Base-by-base conservation (phyloP, 2,329 filamentous ascomycete species). In the Stachybotrys echinatus region DNA sequence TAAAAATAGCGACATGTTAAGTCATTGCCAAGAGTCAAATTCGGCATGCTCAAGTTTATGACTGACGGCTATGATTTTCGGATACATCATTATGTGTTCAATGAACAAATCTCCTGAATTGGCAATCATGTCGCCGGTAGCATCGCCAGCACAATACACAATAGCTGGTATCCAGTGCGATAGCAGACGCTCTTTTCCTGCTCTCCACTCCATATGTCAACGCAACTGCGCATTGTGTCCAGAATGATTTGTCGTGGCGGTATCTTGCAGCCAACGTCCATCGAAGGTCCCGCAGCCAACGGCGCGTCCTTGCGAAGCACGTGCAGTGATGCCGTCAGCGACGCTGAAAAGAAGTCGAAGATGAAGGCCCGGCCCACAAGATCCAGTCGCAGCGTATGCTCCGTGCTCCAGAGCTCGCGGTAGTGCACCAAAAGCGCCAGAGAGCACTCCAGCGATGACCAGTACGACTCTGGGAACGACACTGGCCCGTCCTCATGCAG, bases 381-480 rank as follows among this genome's bases (percentile, higher is more conserved):
- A 23, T 67, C 61, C 20, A 64, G 52, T 10, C 62, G 55, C 45
- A 60, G 51, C 21, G 22, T 44, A 10, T 54, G 49, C 12, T 65
- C 63, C 23, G 56, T 54, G 8, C 61, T 58, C 63, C 64, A 68
- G 38, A 69, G 54, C 48, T 68, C 65, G 42, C 65, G 64, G 42
- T 68, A 68, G 49, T 68, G 65, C 42, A 68, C 58, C 4, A 68
- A 56, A 21, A 69, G 55, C 8, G 65, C 65, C 6, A 68, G 60
- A 0, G 65, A 66, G 54, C 66, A 69, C 55, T 68, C 65, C 18
- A 69, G 56, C 7, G 66, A 69, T 18, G 61, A 63, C 64, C 66
- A 68, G 56, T 67, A 67, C 23, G 65, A 65, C 49, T 68, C 65
- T 5, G 66, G 62, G 45, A 63, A 68, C 55, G 65, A 47, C 45